Conservation (phyloP, 2,329 filamentous ascomycete species). For the Ceratocystis colombiana region DNA sequence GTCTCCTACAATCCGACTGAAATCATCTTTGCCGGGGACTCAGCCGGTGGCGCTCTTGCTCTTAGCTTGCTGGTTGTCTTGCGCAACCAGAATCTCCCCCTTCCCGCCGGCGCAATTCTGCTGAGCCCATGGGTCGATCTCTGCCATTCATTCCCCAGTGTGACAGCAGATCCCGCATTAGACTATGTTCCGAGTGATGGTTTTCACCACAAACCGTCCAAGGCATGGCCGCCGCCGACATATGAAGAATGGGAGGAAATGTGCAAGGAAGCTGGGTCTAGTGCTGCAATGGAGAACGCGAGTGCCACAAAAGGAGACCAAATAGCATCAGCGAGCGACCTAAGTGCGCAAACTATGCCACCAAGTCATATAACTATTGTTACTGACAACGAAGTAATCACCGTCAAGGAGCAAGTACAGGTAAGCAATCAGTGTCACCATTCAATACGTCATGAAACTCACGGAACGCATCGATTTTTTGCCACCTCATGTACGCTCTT, state of each 20-base stretch:
- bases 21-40: slow-evolving; percentile 83
- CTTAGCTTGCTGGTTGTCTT: slow-evolving; percentile 68
- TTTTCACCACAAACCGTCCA: slow-evolving; percentile 82
- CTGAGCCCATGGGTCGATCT: slow-evolving; percentile 95
- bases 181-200: slow-evolving; percentile 86
- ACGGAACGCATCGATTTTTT: background rate
- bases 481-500: background rate
- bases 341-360: background rate
- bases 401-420: slow-evolving; percentile 87
- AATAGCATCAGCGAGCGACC: slow-evolving; percentile 15
- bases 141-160: slow-evolving; percentile 88
- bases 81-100: slow-evolving; percentile 69
- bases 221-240: slow-evolving; percentile 86
- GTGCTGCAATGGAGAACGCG: slow-evolving; percentile 30
- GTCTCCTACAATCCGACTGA: slow-evolving; percentile 65
- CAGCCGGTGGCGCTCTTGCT: slow-evolving; percentile 85
- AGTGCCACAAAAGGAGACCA: slow-evolving; percentile 12
- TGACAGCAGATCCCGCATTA: slow-evolving; percentile 58
- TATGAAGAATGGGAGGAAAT: slow-evolving; percentile 57
- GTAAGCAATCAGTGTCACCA: slow-evolving; percentile 35
- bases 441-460: background rate
- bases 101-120: slow-evolving; percentile 81
- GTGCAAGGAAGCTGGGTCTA: slow-evolving; percentile 37
- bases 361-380: slow-evolving; percentile 39
- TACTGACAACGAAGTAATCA: slow-evolving; percentile 59